Conservation (phyloP, 2,329 filamentous ascomycete genomes). For the Magnaporthales sp. region DNA sequence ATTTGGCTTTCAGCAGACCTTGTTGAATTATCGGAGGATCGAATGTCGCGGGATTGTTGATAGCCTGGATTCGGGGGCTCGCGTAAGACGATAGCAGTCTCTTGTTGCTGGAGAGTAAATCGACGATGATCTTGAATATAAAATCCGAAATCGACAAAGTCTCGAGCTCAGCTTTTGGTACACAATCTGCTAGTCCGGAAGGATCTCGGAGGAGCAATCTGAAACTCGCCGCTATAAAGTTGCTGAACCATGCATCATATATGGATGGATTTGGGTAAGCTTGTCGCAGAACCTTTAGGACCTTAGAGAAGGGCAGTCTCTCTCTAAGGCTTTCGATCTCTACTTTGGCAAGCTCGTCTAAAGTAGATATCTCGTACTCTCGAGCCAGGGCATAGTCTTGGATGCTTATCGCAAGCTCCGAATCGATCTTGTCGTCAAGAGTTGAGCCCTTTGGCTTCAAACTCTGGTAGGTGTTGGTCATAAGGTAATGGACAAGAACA, state of each 20-base stretch:
- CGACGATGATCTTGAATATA: not conserved
- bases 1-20: not conserved
- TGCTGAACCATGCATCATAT: not conserved
- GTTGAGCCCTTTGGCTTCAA: not conserved
- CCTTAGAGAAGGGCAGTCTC: not conserved
- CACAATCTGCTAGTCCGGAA: not conserved
- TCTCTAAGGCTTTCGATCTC: not conserved
- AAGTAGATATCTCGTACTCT: not conserved
- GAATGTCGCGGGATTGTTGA: not conserved
- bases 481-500: not conserved
- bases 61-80: not conserved
- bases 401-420: not conserved
- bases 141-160: not conserved
- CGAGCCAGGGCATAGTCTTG: not conserved
- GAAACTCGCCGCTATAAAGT: not conserved
- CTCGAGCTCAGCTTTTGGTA: not conserved
- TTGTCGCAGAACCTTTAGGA: not conserved
- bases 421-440: not conserved
- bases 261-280: not conserved
- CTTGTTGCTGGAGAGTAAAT: not conserved
- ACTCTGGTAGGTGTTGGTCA: conserved; percentile 1
- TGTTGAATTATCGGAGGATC: not conserved
- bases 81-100: not conserved
- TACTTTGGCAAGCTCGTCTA: not conserved
- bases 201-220: not conserved